These are phyloP conservation scores for Pyricularia sp. DNA, from an alignment of 2,329 filamentous ascomycete genomes.

Conservation along the genomic window DNA sequence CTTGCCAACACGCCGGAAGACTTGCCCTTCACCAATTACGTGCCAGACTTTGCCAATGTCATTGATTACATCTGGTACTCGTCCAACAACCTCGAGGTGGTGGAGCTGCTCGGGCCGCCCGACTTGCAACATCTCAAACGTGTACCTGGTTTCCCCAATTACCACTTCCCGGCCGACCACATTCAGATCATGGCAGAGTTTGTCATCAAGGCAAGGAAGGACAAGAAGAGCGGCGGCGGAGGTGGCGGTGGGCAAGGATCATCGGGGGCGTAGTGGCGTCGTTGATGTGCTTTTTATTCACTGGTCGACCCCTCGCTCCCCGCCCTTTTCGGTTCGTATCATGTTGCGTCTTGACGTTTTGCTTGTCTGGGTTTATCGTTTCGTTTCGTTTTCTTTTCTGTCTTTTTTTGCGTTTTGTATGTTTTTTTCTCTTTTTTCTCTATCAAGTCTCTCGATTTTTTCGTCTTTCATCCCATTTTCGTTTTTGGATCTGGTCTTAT, in stretches of 20 bases:
- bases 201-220: constrained; percentile 78
- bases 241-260: constrained; percentile 1
- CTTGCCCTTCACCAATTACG: constrained; percentile 92
- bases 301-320: background rate
- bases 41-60: constrained; percentile 81
- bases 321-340: background rate
- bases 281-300: background rate
- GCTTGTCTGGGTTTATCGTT: background rate
- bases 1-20: constrained; percentile 77
- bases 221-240: constrained; percentile 46
- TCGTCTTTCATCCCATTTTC: background rate
- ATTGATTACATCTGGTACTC: constrained; percentile 99
- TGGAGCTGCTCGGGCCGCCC: constrained; percentile 75
- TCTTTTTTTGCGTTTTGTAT: background rate
- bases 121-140: constrained; percentile 77
- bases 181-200: constrained; percentile 85
- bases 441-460: background rate
- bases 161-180: constrained; percentile 90
- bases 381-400: background rate
- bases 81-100: constrained; percentile 77
- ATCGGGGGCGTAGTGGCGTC: background rate
- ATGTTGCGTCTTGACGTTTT: background rate
- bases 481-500: constrained; percentile 1
- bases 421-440: background rate
- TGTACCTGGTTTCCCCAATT: constrained; percentile 87